Evolutionary conservation across 306 rosid genomes (phyloP).

Genomic region (Cicer yamashitae): DNA sequence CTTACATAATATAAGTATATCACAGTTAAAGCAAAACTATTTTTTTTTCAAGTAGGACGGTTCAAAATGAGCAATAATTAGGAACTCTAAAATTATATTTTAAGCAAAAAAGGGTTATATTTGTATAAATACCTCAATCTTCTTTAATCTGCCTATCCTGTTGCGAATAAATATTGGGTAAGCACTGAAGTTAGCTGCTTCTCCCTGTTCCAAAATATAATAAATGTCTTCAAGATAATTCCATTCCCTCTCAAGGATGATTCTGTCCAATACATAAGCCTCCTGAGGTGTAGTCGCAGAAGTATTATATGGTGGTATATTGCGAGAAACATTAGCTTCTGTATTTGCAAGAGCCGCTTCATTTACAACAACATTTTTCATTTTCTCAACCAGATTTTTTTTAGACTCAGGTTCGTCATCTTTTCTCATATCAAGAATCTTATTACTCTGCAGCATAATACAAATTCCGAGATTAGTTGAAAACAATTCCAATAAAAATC

Average conservation of each 20-base stretch:
- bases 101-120: background rate
- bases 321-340: constrained; percentile 56
- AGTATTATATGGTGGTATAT: constrained; percentile 73
- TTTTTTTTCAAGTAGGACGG: background rate
- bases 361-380: constrained; percentile 62
- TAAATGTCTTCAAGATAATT: constrained; percentile 70
- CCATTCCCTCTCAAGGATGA: constrained; percentile 79
- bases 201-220: constrained; percentile 47
- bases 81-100: background rate
- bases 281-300: constrained; percentile 74
- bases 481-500: constrained; percentile 39
- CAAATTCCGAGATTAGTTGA: background rate
- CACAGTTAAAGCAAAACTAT: constrained; percentile 3
- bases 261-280: constrained; percentile 80
- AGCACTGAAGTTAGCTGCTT: constrained; percentile 47
- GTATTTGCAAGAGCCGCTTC: constrained; percentile 63
- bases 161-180: constrained; percentile 71
- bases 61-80: constrained; percentile 7
- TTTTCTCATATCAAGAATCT: constrained; percentile 51
- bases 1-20: background rate
- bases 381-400: constrained; percentile 58
- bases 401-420: constrained; percentile 57
- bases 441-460: constrained; percentile 58
- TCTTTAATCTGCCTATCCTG: constrained; percentile 8
- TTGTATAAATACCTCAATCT: constrained; percentile 25